These are phyloP conservation scores for Paecilomyces niveus DNA, from an alignment of 2,329 filamentous ascomycete genomes.

Conservation along the genomic window DNA sequence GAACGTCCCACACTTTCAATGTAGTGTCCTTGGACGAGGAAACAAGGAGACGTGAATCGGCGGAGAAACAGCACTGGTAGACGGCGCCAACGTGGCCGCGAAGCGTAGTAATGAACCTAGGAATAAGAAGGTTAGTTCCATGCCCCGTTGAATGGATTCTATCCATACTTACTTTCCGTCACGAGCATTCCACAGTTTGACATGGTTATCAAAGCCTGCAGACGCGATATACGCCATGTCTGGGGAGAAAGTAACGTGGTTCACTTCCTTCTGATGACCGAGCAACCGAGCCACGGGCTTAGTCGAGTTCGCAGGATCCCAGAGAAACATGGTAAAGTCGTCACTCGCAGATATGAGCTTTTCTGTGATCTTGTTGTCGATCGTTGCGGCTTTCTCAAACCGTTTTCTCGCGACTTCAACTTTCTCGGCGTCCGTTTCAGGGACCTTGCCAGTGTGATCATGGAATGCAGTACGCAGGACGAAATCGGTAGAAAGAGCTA, in stretches of 20 bases:
- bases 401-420: constrained; percentile 67
- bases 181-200: constrained; percentile 80
- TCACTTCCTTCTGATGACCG: constrained; percentile 96
- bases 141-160: constrained; percentile 1
- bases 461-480: constrained; percentile 78
- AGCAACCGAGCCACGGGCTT: constrained; percentile 83
- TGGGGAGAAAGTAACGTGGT: constrained; percentile 89
- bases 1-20: constrained; percentile 88
- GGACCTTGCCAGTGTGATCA: constrained; percentile 70
- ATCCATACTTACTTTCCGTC: constrained; percentile 50
- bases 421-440: constrained; percentile 62
- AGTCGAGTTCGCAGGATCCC: constrained; percentile 70
- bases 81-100: constrained; percentile 86
- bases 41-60: constrained; percentile 82
- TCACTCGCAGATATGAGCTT: constrained; percentile 84
- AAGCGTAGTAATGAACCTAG: constrained; percentile 75
- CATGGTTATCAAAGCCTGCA: constrained; percentile 87
- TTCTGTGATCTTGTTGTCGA: constrained; percentile 71
- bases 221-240: constrained; percentile 84
- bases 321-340: constrained; percentile 94
- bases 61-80: constrained; percentile 87
- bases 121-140: background rate
- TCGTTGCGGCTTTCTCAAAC: constrained; percentile 76
- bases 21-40: constrained; percentile 89
- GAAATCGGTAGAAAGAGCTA: constrained; percentile 89